A percentile compares a stretch with the other conserved stretches of the same genome.
Conservation (phyloP, 768 basidiomycete genomes). For the Coprinellus aureogranulatus region DNA sequence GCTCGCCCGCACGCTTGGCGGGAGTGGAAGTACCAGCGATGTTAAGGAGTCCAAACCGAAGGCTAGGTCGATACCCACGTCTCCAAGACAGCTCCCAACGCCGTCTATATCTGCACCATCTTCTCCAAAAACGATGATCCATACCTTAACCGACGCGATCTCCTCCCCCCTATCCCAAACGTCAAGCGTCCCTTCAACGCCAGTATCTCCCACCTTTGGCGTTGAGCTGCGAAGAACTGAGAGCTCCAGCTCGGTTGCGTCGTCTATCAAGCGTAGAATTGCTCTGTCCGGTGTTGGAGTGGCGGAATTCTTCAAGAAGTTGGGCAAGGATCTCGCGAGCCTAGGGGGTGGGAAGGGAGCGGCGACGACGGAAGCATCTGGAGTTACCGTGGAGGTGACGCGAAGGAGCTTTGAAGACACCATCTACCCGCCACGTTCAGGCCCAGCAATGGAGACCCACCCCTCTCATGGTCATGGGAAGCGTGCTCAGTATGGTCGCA, state of each 20-base stretch:
- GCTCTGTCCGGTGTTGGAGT: neutral
- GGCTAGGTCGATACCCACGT: too few species aligned
- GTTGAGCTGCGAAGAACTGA: neutral
- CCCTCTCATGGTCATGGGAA: slow-evolving; percentile 1
- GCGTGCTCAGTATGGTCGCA: slow-evolving; percentile 11
- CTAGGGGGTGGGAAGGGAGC: neutral
- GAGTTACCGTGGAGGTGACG: neutral
- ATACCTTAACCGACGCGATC: neutral
- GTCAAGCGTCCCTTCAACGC: neutral
- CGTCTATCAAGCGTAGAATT: neutral
- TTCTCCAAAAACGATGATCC: neutral
- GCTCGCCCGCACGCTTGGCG: too few species aligned
- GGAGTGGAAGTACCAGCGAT: too few species aligned
- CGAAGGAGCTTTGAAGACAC: too few species aligned
- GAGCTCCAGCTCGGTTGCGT: neutral
- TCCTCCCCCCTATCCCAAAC: neutral
- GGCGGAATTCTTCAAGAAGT: slow-evolving; percentile 1
- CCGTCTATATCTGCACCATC: too few species aligned
- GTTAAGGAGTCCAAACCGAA: too few species aligned
- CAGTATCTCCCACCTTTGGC: neutral
- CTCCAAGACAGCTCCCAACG: too few species aligned
- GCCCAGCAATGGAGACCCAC: neutral
- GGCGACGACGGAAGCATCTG: neutral
- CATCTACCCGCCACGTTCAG: neutral
- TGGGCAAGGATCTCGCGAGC: neutral